Evolutionary conservation across 768 basidiomycete genomes (phyloP).

Genomic region (Boletus rufocinnamomeus): DNA sequence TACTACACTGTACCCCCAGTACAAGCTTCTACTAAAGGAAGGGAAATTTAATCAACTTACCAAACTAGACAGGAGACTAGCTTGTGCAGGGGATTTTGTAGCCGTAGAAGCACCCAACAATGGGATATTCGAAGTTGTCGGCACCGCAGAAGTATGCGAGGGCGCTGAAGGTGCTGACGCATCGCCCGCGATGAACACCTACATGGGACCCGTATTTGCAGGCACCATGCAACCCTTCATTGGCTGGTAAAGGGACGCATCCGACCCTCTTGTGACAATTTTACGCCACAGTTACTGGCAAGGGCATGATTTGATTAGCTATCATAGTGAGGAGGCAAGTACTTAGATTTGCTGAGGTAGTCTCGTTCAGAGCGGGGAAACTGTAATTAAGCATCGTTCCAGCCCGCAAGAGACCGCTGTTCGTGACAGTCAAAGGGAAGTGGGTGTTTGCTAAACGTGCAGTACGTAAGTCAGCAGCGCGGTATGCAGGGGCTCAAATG

Average conservation of each 20-base stretch:
- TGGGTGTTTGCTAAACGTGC: too few relatives aligned
- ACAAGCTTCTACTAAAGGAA: conserved; percentile 1
- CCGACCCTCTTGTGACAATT: too few relatives aligned
- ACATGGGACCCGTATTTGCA: conserved; percentile 68
- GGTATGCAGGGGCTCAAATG: too few relatives aligned
- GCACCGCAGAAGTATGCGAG: conserved; percentile 32
- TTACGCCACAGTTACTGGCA: too few relatives aligned
- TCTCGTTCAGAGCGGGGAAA: too few relatives aligned
- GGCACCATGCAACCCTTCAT: conserved; percentile 66
- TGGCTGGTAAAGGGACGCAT: conserved; percentile 56
- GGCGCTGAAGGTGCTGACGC: conserved; percentile 13
- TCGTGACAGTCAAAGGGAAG: too few relatives aligned
- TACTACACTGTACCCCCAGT: conserved; percentile 3
- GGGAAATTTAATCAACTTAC: neutral
- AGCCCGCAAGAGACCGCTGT: too few relatives aligned
- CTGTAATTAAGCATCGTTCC: too few relatives aligned
- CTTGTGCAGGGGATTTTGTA: conserved; percentile 28
- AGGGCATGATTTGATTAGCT: too few relatives aligned
- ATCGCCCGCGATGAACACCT: conserved; percentile 67
- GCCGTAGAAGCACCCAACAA: conserved; percentile 11
- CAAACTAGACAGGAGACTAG: conserved; percentile 39
- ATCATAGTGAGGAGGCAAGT: too few relatives aligned
- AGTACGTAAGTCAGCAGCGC: too few relatives aligned
- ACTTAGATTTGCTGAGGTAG: too few relatives aligned
- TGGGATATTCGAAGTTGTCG: conserved; percentile 2